Percentiles rank a stretch among this genome's conserved stretches.
These are phyloP conservation scores for Multifurca ochricompacta DNA, from an alignment of 768 basidiomycete genomes.

Conservation along the genomic window DNA sequence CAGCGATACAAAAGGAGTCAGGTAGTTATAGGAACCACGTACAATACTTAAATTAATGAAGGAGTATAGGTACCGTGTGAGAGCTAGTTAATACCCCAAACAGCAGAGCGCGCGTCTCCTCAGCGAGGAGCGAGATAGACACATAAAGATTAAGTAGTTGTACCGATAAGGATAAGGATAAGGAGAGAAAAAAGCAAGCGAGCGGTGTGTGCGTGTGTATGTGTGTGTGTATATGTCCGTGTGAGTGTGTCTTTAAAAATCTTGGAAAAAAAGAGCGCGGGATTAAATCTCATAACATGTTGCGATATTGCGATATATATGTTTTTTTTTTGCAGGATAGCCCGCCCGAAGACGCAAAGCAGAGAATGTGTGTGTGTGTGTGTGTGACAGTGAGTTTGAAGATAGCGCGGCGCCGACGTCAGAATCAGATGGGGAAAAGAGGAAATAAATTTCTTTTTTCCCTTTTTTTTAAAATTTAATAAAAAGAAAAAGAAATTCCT, in stretches of 20 bases:
- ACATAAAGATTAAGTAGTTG: conserved; percentile 2
- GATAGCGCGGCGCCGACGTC: conserved; percentile 9
- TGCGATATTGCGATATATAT: not conserved
- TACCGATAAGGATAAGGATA: not conserved
- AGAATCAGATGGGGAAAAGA: not conserved
- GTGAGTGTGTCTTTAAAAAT: too few species aligned
- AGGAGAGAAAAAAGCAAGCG: too few species aligned
- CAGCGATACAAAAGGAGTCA: conserved; percentile 15
- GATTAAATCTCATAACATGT: conserved; percentile 5
- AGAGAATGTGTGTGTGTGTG: not conserved
- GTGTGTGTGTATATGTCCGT: too few species aligned
- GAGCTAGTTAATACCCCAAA: not conserved
- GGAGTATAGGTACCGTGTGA: not conserved
- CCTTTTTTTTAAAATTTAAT: too few species aligned
- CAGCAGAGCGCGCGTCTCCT: not conserved
- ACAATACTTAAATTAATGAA: conserved; percentile 3
- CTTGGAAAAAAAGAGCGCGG: conserved; percentile 4
- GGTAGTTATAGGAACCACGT: conserved; percentile 17
- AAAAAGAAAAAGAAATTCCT: too few species aligned
- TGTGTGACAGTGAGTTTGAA: not conserved
- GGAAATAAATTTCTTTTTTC: too few species aligned
- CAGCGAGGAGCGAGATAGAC: not conserved
- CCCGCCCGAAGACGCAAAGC: too few species aligned
- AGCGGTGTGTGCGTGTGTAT: too few species aligned
- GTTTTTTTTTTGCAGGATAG: too few species aligned